Evolutionary conservation across 257 asterid genomes (phyloP).

Genomic region (Rehmannia glutinosa): DNA sequence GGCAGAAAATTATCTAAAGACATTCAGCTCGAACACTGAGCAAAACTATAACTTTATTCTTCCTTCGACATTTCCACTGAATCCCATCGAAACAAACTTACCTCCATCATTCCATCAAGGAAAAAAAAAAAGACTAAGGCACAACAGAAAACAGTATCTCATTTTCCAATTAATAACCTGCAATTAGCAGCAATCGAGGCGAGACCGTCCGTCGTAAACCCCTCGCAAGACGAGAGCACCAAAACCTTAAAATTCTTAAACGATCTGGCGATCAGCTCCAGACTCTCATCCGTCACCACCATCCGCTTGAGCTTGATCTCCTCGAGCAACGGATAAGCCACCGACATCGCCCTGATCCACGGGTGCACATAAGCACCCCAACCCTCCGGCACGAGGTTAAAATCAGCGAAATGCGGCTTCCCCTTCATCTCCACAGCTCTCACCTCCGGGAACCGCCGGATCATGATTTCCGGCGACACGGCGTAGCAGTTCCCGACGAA

Average conservation of each 20-base stretch:
- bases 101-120: background rate
- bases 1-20: background rate
- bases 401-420: constrained; percentile 95
- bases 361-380: constrained; percentile 87
- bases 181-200: constrained; percentile 87
- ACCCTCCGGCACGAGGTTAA: constrained; percentile 85
- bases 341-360: constrained; percentile 72
- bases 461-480: constrained; percentile 57
- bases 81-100: constrained; percentile 2
- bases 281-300: constrained; percentile 71
- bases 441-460: constrained; percentile 74
- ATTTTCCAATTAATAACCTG: constrained; percentile 41
- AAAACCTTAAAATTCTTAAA: constrained; percentile 62
- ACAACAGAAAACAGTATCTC: background rate
- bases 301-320: constrained; percentile 83
- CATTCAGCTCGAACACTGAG: background rate
- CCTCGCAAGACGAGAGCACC: constrained; percentile 78
- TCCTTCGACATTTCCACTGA: constrained; percentile 11
- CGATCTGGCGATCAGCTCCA: constrained; percentile 68
- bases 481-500: constrained; percentile 93
- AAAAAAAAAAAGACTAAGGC: background rate
- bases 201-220: constrained; percentile 76
- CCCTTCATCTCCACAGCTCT: constrained; percentile 79
- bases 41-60: background rate
- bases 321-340: constrained; percentile 65